A percentile compares a stretch with the other conserved stretches of the same genome.
phyloP scores from a whole-genome alignment of 805 yeast species.

The Cyberlindnera subsufficiens region DNA sequence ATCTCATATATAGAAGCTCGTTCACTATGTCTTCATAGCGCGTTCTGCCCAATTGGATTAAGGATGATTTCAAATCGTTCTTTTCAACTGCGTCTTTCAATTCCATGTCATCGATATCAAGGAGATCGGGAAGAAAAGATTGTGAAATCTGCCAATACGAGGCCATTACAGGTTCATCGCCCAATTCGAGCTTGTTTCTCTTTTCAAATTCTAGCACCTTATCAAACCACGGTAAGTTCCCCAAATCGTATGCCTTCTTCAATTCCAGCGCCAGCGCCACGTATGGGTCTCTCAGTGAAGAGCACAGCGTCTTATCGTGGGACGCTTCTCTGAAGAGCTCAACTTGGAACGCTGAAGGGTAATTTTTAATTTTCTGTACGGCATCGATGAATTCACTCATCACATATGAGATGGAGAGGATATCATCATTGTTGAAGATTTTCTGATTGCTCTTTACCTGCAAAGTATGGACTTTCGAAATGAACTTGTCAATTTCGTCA shows the following conservation, averaged over 20 bases:
- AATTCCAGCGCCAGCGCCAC: constrained; percentile 6
- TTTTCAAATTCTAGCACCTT: constrained; percentile 1
- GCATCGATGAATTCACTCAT: constrained; percentile 1
- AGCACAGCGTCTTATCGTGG: background rate
- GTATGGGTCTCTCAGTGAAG: constrained; percentile 1
- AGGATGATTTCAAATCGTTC: background rate
- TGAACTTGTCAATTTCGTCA: constrained; percentile 1
- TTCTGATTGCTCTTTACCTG: constrained; percentile 1
- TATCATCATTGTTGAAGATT: constrained; percentile 1
- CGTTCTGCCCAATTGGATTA: constrained; percentile 1
- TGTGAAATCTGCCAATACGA: constrained; percentile 1
- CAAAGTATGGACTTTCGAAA: background rate
- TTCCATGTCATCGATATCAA: constrained; percentile 1
- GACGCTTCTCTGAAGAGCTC: constrained; percentile 1
- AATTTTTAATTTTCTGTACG: constrained; percentile 1
- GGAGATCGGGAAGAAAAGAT: background rate
- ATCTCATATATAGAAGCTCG: constrained; percentile 1
- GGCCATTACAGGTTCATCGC: background rate
- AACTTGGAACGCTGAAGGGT: constrained; percentile 1
- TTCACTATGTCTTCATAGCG: constrained; percentile 1
- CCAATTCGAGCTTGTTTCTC: background rate
- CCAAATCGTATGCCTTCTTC: constrained; percentile 5
- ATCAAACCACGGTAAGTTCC: constrained; percentile 5
- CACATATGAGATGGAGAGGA: background rate
- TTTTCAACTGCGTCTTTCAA: background rate